These are phyloP conservation scores for Rhodomyrtus psidioides DNA, from an alignment of 441 rosid species.

Conservation along the genomic window DNA sequence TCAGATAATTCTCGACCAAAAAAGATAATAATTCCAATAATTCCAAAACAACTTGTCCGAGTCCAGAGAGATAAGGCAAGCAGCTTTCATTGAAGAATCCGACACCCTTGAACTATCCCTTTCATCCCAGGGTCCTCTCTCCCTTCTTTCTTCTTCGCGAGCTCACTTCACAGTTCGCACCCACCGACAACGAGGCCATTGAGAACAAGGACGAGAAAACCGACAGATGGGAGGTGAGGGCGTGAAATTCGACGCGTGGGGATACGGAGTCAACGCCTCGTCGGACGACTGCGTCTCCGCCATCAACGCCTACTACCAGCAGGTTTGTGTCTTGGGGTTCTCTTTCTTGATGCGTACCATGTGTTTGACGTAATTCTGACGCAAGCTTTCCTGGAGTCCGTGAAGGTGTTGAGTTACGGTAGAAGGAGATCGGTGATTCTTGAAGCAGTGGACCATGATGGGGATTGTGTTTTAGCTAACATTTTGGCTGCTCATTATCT, in stretches of 20 bases:
- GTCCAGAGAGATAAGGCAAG: not conserved
- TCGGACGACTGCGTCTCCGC: slow-evolving; percentile 65
- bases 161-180: not conserved
- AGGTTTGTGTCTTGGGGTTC: slow-evolving; percentile 23
- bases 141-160: not conserved
- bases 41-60: not conserved
- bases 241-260: slow-evolving; percentile 58
- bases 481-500: slow-evolving; percentile 71
- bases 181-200: not conserved
- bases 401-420: slow-evolving; percentile 69
- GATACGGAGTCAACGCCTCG: slow-evolving; percentile 48
- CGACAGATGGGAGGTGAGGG: slow-evolving; percentile 24
- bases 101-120: not conserved
- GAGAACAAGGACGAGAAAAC: not conserved
- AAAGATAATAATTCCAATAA: not conserved
- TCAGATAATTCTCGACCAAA: too few species aligned
- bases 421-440: slow-evolving; percentile 55
- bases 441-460: slow-evolving; percentile 50
- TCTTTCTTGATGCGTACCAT: not conserved
- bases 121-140: not conserved
- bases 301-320: slow-evolving; percentile 58
- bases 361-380: not conserved
- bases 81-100: not conserved
- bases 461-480: slow-evolving; percentile 67
- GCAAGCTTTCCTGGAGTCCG: not conserved